phyloP scores from a whole-genome alignment of 2,329 filamentous ascomycete species.

The Sclerotinia spermophila region DNA sequence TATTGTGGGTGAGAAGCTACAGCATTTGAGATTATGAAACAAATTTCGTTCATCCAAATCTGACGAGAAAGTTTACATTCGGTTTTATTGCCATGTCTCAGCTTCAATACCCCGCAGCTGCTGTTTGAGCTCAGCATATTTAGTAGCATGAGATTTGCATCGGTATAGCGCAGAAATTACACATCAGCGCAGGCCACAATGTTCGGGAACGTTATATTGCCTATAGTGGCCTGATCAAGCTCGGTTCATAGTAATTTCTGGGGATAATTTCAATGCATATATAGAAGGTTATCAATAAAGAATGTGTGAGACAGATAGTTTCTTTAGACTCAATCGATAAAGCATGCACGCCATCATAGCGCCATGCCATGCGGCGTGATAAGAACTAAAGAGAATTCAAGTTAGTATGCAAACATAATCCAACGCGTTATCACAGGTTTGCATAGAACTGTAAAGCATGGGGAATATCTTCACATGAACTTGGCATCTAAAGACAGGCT shows the following conservation, averaged over 20 bases:
- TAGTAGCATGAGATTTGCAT: background rate
- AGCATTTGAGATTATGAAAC: background rate
- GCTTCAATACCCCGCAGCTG: background rate
- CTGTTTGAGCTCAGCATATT: background rate
- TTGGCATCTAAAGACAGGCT: background rate
- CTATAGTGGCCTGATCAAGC: background rate
- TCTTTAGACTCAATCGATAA: background rate
- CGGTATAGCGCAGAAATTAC: background rate
- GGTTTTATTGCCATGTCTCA: background rate
- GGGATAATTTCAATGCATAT: background rate
- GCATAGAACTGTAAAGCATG: background rate
- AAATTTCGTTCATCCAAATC: background rate
- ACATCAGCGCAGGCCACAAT: background rate
- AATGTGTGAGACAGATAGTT: background rate
- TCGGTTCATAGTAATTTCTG: background rate
- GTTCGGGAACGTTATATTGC: background rate
- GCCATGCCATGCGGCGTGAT: background rate
- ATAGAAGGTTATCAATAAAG: background rate
- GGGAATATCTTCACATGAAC: background rate
- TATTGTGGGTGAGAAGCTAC: background rate
- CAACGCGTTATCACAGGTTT: background rate
- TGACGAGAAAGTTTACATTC: background rate
- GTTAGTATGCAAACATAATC: background rate
- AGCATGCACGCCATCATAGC: constrained; percentile 8
- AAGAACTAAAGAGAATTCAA: background rate